Conservation (phyloP, 2,329 filamentous ascomycete genomes). For the Colletotrichum brevisporum region DNA sequence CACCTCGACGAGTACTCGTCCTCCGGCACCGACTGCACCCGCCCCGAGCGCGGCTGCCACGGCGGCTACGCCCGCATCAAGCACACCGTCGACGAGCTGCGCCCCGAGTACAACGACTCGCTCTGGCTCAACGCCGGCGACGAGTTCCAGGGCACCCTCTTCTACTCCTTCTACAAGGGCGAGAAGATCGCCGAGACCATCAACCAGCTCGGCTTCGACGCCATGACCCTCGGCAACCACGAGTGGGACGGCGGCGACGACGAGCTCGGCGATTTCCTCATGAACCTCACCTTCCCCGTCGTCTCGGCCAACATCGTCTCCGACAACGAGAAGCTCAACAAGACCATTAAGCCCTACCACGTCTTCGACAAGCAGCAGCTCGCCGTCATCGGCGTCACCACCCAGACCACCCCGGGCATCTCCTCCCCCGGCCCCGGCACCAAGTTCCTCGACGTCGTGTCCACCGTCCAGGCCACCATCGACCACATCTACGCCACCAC, state of each 20-base stretch:
- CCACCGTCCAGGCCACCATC: constrained; percentile 72
- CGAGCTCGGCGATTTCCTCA: constrained; percentile 71
- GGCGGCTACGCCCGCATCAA: constrained; percentile 77
- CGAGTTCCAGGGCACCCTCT: constrained; percentile 78
- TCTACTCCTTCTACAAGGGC: constrained; percentile 76
- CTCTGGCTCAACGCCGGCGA: constrained; percentile 77
- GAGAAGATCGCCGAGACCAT: constrained; percentile 78
- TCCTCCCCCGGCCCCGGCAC: constrained; percentile 71
- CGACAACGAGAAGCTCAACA: constrained; percentile 70
- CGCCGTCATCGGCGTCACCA: constrained; percentile 76
- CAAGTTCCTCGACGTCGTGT: constrained; percentile 69
- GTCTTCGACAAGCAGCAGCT: constrained; percentile 73
- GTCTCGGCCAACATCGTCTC: constrained; percentile 75
- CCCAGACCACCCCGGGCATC: constrained; percentile 70
- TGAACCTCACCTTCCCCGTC: constrained; percentile 75
- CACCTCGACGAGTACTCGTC: constrained; percentile 75
- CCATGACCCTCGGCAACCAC: constrained; percentile 78
- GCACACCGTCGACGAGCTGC: constrained; percentile 69
- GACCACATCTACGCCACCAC: constrained; percentile 73
- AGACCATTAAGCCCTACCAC: constrained; percentile 75
- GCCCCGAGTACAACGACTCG: constrained; percentile 70
- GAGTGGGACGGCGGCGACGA: constrained; percentile 78
- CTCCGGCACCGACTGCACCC: constrained; percentile 73
- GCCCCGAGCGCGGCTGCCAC: constrained; percentile 70
- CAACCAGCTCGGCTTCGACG: constrained; percentile 76